Percentiles rank a stretch among this genome's conserved stretches.
Conservation (phyloP, 1,284 basidiomycete genomes). For the Neonothopanus nambi region DNA sequence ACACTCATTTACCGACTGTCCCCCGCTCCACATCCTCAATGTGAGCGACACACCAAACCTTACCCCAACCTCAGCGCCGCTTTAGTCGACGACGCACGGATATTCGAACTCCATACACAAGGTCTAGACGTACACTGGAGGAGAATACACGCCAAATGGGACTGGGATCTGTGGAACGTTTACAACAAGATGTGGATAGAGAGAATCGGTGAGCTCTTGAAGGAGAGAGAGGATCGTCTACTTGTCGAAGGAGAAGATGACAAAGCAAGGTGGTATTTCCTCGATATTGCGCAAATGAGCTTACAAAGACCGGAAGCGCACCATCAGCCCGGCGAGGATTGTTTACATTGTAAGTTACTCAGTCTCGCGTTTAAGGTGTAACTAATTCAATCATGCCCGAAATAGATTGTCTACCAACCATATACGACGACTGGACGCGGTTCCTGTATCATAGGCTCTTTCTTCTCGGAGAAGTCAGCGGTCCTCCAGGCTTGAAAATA, state of each 20-base stretch:
- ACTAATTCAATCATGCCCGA: no score
- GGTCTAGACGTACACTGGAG: no score
- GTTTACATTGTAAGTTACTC: slow-evolving; percentile 11
- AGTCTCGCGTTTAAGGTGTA: not conserved
- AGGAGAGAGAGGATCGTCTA: no score
- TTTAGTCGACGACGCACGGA: no score
- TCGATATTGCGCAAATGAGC: slow-evolving; percentile 9
- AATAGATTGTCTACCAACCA: slow-evolving; percentile 9
- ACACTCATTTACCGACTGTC: no score
- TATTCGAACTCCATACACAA: no score
- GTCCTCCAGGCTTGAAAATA: no score
- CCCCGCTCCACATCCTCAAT: no score
- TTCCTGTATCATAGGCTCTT: slow-evolving; percentile 3
- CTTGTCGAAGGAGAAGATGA: not conserved
- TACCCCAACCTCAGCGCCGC: no score
- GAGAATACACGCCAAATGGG: slow-evolving; percentile 4
- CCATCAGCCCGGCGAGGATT: slow-evolving; percentile 9
- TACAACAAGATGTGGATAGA: slow-evolving; percentile 2
- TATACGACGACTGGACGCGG: slow-evolving; percentile 12
- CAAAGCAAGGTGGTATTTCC: slow-evolving; percentile 8
- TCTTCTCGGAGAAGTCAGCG: no score
- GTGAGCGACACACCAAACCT: no score
- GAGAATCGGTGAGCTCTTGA: no score
- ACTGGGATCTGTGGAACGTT: slow-evolving; percentile 11
- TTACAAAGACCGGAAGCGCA: slow-evolving; percentile 14